A percentile compares a stretch with the other conserved stretches of the same genome.
These are phyloP conservation scores for Porodaedalea pini DNA, from an alignment of 1,284 basidiomycete genomes.

Conservation along the genomic window DNA sequence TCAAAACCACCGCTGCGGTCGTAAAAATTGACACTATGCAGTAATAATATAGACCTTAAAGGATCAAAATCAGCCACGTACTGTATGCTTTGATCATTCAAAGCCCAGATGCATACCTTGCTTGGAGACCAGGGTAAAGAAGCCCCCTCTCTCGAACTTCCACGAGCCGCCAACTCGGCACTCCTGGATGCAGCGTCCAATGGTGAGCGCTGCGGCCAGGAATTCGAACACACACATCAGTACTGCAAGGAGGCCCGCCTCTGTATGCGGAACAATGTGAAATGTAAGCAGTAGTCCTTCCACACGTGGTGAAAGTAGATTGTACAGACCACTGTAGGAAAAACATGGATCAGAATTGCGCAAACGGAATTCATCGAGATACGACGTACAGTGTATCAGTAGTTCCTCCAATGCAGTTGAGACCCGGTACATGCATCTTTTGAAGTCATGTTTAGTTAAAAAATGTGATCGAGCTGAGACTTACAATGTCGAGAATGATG, in stretches of 20 bases:
- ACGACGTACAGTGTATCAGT: slow-evolving; percentile 21
- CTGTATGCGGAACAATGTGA: slow-evolving; percentile 20
- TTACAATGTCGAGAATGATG: slow-evolving; percentile 32
- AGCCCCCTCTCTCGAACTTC: slow-evolving; percentile 25
- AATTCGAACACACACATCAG: slow-evolving; percentile 32
- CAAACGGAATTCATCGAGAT: no score
- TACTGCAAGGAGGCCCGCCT: slow-evolving; percentile 30
- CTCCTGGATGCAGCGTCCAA: slow-evolving; percentile 30
- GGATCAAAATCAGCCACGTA: neutral
- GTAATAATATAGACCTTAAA: neutral
- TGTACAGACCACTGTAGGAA: no score
- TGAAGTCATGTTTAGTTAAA: neutral
- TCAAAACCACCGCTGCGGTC: slow-evolving; percentile 2
- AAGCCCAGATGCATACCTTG: slow-evolving; percentile 28
- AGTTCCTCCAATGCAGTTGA: slow-evolving; percentile 23
- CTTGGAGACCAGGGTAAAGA: slow-evolving; percentile 30
- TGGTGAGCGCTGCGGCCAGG: slow-evolving; percentile 28
- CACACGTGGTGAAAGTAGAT: no score
- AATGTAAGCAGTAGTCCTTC: neutral
- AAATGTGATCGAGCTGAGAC: slow-evolving; percentile 23
- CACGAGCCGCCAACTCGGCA: slow-evolving; percentile 24
- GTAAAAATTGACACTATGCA: slow-evolving; percentile 3
- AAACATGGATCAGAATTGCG: no score
- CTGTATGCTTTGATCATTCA: neutral
- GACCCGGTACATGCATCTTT: slow-evolving; percentile 25